These are phyloP conservation scores for Hymenoscyphus fructigenus DNA, from an alignment of 2,329 filamentous ascomycete species.

Conservation along the genomic window DNA sequence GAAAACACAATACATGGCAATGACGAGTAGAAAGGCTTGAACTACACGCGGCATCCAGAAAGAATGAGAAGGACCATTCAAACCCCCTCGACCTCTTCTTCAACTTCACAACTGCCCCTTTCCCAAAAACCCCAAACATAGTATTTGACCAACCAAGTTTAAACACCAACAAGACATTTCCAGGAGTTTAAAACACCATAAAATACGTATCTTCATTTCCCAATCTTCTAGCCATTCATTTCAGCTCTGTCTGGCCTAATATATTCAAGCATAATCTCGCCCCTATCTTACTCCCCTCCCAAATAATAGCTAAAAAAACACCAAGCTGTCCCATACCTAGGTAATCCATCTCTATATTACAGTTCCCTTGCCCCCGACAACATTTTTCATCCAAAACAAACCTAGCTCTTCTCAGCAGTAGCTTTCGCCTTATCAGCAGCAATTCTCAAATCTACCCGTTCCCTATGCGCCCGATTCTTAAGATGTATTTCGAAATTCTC, in stretches of 20 bases:
- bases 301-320: neutral
- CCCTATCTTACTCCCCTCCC: neutral
- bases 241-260: neutral
- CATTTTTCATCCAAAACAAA: neutral
- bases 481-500: constrained; percentile 93
- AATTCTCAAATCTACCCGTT: constrained; percentile 56
- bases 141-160: no score
- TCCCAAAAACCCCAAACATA: no score
- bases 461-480: constrained; percentile 77
- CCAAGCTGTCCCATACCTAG: neutral
- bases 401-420: neutral
- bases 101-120: no score
- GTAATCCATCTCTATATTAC: neutral
- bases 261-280: no score
- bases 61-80: no score
- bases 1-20: no score
- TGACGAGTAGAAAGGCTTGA: no score
- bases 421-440: neutral
- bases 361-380: neutral
- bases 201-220: neutral
- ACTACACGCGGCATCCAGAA: no score
- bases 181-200: neutral
- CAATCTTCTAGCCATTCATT: neutral
- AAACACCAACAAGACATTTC: no score
- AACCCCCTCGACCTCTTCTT: no score